Percentiles rank a stretch among this genome's conserved stretches.
phyloP scores from a whole-genome alignment of 768 basidiomycete species.

The Termitomyces sp. region DNA sequence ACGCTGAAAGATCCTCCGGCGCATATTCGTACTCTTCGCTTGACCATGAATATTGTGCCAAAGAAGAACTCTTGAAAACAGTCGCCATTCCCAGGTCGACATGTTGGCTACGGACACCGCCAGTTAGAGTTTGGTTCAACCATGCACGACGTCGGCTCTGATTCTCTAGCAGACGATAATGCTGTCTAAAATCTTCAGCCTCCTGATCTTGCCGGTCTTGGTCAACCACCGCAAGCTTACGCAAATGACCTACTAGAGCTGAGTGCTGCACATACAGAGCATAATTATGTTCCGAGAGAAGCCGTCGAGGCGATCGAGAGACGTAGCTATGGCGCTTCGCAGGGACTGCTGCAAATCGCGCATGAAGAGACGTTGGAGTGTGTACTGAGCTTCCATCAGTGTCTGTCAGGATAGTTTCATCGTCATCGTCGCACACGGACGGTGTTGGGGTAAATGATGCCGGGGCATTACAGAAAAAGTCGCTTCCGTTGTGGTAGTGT shows the following conservation, averaged over 20 bases:
- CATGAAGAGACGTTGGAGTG: conserved; percentile 33
- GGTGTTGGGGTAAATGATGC: conserved; percentile 25
- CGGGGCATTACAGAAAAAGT: conserved; percentile 25
- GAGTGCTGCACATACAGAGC: conserved; percentile 28
- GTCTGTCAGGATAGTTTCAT: conserved; percentile 28
- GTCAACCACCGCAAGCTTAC: conserved; percentile 34
- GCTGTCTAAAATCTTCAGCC: conserved; percentile 32
- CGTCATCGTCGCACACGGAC: conserved; percentile 35
- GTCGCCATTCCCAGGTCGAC: conserved; percentile 40
- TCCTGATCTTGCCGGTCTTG: conserved; percentile 34
- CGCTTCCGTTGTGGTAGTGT: conserved; percentile 15
- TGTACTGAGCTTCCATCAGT: conserved; percentile 46
- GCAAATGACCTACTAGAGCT: conserved; percentile 29
- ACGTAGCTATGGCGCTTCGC: conserved; percentile 12
- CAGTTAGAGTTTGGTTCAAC: conserved; percentile 43
- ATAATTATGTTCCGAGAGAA: conserved; percentile 25
- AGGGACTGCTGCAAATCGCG: conserved; percentile 18
- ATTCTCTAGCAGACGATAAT: conserved; percentile 45
- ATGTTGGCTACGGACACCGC: conserved; percentile 11
- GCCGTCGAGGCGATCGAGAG: conserved; percentile 21
- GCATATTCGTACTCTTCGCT: conserved; percentile 28
- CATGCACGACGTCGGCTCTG: conserved; percentile 62
- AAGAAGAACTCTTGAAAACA: conserved; percentile 46
- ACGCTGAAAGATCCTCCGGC: neutral
- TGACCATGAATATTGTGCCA: conserved; percentile 34